These are phyloP conservation scores for Phalaenopsis hybrid DNA, from an alignment of 116 monocot species.

Conservation along the genomic window DNA sequence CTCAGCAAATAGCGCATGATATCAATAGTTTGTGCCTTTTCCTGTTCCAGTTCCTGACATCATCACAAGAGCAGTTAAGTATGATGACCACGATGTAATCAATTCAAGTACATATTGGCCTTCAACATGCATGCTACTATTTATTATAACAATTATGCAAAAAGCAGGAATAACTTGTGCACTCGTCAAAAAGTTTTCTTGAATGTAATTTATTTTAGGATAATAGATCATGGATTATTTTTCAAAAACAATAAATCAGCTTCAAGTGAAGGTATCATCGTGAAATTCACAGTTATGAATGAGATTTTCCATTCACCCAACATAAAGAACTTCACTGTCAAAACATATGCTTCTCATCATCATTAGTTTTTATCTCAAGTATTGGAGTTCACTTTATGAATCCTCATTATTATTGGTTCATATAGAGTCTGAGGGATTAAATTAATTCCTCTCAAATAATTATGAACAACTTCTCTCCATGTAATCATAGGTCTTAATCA, in stretches of 20 bases:
- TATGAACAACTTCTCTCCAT: no score
- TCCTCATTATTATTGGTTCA: no score
- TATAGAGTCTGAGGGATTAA: no score
- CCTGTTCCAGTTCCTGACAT: slow-evolving; percentile 43
- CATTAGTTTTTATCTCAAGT: no score
- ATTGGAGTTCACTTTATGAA: no score
- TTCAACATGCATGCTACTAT: no score
- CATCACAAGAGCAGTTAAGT: not conserved
- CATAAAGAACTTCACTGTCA: not conserved
- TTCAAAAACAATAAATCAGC: not conserved
- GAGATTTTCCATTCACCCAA: no score
- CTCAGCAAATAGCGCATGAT: slow-evolving; percentile 75
- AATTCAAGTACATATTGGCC: not conserved
- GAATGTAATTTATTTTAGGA: not conserved
- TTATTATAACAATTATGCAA: not conserved
- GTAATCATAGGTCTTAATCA: no score
- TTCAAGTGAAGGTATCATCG: not conserved
- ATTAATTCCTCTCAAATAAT: no score
- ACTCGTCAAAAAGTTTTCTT: not conserved
- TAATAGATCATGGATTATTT: not conserved
- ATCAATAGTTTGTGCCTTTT: slow-evolving; percentile 65
- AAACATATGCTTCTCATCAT: not conserved
- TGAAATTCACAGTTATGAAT: no score
- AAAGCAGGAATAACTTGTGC: not conserved
- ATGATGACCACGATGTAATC: not conserved